These are phyloP conservation scores for Fusarium sterilihyphosum DNA, from an alignment of 2,329 filamentous ascomycete species.

Conservation along the genomic window DNA sequence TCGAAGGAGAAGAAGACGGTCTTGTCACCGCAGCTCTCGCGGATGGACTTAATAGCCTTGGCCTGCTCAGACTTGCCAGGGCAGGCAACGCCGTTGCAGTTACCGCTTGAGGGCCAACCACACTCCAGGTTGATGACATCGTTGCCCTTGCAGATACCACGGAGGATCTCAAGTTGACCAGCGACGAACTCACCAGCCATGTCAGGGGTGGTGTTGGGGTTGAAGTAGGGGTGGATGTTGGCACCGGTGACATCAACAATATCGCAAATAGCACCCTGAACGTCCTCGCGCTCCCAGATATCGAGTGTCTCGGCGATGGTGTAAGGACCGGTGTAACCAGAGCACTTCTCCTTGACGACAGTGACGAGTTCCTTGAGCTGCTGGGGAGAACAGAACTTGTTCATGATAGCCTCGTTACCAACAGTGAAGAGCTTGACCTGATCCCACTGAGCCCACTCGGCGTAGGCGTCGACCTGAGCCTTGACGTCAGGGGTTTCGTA, in stretches of 20 bases:
- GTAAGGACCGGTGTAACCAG: slow-evolving; percentile 77
- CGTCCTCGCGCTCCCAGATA: slow-evolving; percentile 74
- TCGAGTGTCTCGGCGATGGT: slow-evolving; percentile 90
- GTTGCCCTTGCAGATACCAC: slow-evolving; percentile 75
- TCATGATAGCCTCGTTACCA: slow-evolving; percentile 91
- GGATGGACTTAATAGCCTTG: slow-evolving; percentile 77
- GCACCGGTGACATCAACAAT: slow-evolving; percentile 81
- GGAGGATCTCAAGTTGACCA: slow-evolving; percentile 76
- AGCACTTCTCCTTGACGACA: slow-evolving; percentile 72
- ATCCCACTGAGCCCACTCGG: slow-evolving; percentile 77
- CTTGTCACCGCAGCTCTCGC: slow-evolving; percentile 70
- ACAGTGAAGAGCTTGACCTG: slow-evolving; percentile 83
- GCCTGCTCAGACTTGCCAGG: slow-evolving; percentile 75
- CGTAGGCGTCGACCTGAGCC: slow-evolving; percentile 78
- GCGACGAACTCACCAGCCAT: slow-evolving; percentile 81
- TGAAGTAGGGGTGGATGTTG: slow-evolving; percentile 97
- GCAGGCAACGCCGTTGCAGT: slow-evolving; percentile 76
- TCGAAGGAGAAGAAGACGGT: slow-evolving; percentile 84
- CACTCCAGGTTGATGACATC: slow-evolving; percentile 86
- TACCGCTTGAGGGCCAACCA: slow-evolving; percentile 83
- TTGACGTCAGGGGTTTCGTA: slow-evolving; percentile 69
- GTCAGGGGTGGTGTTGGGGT: slow-evolving; percentile 69
- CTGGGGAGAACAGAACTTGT: slow-evolving; percentile 70
- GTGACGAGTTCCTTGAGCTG: slow-evolving; percentile 77
- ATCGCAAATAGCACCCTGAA: slow-evolving; percentile 69